Evolutionary conservation across 805 yeast genomes (phyloP).

Genomic region (Saccharomycopsis synnaedendra): DNA sequence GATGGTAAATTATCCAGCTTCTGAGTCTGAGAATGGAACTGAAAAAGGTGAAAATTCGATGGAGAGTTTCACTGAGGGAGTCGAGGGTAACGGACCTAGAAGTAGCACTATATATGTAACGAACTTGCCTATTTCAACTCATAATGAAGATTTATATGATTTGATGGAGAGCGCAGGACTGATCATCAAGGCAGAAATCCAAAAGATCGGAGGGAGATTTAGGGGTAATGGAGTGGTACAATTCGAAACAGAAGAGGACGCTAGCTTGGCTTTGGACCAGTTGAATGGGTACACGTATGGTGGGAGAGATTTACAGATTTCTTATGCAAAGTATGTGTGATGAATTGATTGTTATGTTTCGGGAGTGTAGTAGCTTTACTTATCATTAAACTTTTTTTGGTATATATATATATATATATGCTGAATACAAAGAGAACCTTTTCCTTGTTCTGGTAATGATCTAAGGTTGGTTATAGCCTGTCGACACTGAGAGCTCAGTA

Average conservation of each 20-base stretch:
- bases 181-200: slow-evolving; percentile 68
- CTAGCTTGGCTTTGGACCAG: slow-evolving; percentile 64
- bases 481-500: too few relatives aligned
- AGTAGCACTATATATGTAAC: slow-evolving; percentile 54
- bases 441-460: too few relatives aligned
- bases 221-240: slow-evolving; percentile 81
- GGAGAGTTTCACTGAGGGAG: slow-evolving; percentile 49
- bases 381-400: not conserved
- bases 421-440: not conserved
- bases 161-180: slow-evolving; percentile 77
- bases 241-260: slow-evolving; percentile 53
- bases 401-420: not conserved
- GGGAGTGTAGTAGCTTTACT: too few relatives aligned
- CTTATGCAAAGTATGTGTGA: slow-evolving; percentile 38
- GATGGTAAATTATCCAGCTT: not conserved
- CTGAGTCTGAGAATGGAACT: slow-evolving; percentile 3
- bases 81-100: slow-evolving; percentile 47
- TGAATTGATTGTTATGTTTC: too few relatives aligned
- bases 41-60: not conserved
- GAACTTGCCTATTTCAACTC: slow-evolving; percentile 86
- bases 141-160: slow-evolving; percentile 72
- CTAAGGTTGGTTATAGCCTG: too few relatives aligned
- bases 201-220: slow-evolving; percentile 47
- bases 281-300: slow-evolving; percentile 79
- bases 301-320: slow-evolving; percentile 55